Evolutionary conservation across 2,329 filamentous ascomycete genomes (phyloP), one percentile per base, ranked within the genome.

Genomic region (Cytospora schulzeri): DNA sequence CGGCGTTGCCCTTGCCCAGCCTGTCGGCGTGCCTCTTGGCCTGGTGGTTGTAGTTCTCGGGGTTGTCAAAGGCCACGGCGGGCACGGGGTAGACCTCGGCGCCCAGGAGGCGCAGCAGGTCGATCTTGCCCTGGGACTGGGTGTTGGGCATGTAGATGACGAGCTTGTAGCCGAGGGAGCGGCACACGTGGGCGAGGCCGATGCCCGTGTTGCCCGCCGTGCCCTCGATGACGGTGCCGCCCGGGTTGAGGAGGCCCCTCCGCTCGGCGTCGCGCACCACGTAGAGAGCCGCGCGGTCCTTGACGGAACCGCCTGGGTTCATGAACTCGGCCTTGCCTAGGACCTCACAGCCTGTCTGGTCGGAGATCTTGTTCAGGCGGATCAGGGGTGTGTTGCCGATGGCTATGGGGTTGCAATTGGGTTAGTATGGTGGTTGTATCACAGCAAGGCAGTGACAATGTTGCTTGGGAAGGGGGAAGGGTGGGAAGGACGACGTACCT

Each of bases 141-240:
- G 94, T 98, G 83, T 99, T 91, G 72, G 95, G 95, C 95, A 99
- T 98, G 87, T 98, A 99, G 76, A 99, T 99, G 74, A 98, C 93
- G 58, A 97, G 88, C 76, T 90, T 90, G 84, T 99, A 98, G 50
- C 94, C 95, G 72, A 90, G 90, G 45, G 90, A 91, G 66, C 94
- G 88, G 80, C 95, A 98, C 63, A 99, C 95, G 79, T 98, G 95
- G 24, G 95, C 95, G 52, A 99, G 90, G 1, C 95, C 95, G 76
- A 99, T 99, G 69, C 95, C 95, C 33, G 95, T 99, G 83, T 98
- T 99, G 60, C 95, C 95, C 0, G 95, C 95, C 6, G 95, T 99
- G 67, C 95, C 95, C 80, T 99, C 95, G 65, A 99, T 91, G 15
- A 99, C 93, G 24, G 95, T 98, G 67, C 95, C 95, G 61, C 94